These are phyloP conservation scores for Lactarius evosmus DNA, from an alignment of 768 basidiomycete species.

Conservation along the genomic window DNA sequence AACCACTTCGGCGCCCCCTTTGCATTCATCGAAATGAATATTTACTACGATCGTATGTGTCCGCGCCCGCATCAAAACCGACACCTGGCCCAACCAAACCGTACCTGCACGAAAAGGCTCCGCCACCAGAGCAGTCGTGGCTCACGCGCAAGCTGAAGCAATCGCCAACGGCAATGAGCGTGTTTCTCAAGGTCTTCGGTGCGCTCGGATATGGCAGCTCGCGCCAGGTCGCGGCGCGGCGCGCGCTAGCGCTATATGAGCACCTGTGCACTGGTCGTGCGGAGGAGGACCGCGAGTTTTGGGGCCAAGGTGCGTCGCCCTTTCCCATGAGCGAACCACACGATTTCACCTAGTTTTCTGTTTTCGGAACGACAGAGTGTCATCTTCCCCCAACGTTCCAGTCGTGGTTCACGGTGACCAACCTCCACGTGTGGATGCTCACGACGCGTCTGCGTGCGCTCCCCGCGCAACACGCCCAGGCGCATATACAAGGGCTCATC, in stretches of 20 bases:
- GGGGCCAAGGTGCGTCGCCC: conserved; percentile 17
- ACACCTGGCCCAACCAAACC: conserved; percentile 23
- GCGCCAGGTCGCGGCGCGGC: conserved; percentile 24
- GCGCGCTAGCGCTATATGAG: conserved; percentile 24
- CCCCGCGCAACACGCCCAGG: conserved; percentile 58
- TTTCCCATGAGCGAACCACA: neutral
- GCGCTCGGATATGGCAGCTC: conserved; percentile 25
- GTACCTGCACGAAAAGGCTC: conserved; percentile 22
- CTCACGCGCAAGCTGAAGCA: conserved; percentile 27
- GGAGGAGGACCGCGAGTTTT: conserved; percentile 27
- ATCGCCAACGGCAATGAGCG: conserved; percentile 23
- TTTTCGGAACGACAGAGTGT: conserved; percentile 54
- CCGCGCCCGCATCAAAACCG: neutral
- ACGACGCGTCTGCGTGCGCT: conserved; percentile 85
- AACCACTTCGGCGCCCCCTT: conserved; percentile 6
- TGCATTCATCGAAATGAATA: neutral
- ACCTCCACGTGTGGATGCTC: conserved; percentile 89
- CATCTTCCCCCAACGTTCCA: conserved; percentile 90
- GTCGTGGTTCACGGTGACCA: conserved; percentile 93
- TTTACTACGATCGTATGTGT: conserved; percentile 2
- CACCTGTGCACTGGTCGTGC: conserved; percentile 24
- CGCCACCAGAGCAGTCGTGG: conserved; percentile 25
- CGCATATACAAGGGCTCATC: conserved; percentile 77
- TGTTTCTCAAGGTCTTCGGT: conserved; percentile 24
- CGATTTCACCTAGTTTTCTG: neutral